phyloP scores from a whole-genome alignment of 2,329 filamentous ascomycete genomes.

The Cladosporium sp. region DNA sequence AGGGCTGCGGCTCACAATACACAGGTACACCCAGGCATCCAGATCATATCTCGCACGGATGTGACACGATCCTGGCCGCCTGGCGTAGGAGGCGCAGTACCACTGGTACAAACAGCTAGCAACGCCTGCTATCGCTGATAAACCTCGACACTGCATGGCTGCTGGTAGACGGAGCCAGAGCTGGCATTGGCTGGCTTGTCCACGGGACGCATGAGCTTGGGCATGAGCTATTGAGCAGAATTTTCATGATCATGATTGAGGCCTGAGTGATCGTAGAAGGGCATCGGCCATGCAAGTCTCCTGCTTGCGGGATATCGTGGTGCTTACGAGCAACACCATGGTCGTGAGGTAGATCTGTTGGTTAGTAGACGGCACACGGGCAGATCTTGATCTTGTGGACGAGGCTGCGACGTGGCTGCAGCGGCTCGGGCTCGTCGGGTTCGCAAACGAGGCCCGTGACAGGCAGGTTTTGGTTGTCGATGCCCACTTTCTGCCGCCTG shows the following conservation, averaged over 20 bases:
- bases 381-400: too few relatives aligned
- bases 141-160: not conserved
- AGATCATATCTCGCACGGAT: not conserved
- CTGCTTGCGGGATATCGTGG: too few relatives aligned
- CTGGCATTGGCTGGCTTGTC: not conserved
- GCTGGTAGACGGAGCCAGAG: too few relatives aligned
- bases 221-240: not conserved
- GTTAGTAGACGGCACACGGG: not conserved
- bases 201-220: not conserved
- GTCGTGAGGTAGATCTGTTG: not conserved
- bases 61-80: not conserved
- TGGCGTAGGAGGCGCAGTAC: not conserved
- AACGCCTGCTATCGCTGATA: not conserved
- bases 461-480: constrained; percentile 1
- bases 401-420: too few relatives aligned
- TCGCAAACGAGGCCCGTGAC: not conserved
- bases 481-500: not conserved
- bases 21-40: not conserved
- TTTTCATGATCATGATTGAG: too few relatives aligned
- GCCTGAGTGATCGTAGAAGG: too few relatives aligned
- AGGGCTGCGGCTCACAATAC: too few relatives aligned
- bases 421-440: too few relatives aligned
- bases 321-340: not conserved
- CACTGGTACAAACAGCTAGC: not conserved
- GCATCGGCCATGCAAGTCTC: too few relatives aligned